Conservation (phyloP, 2,329 filamentous ascomycete species). For the Exophiala xenobiotica region DNA sequence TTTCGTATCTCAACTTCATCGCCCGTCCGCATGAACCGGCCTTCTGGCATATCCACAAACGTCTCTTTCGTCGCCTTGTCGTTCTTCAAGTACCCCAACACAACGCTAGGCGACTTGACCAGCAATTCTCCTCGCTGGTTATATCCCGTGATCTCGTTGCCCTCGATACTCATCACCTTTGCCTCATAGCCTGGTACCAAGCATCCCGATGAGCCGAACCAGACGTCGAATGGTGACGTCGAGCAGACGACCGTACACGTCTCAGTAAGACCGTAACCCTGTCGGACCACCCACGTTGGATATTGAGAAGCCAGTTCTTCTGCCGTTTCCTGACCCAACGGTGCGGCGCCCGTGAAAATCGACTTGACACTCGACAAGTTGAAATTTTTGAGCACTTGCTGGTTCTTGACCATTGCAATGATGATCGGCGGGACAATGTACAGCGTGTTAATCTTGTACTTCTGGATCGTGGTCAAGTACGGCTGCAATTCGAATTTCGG, state of each 20-base stretch:
- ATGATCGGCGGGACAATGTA: conserved; percentile 78
- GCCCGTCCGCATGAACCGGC: conserved; percentile 72
- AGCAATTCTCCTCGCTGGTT: conserved; percentile 78
- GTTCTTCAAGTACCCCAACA: conserved; percentile 83
- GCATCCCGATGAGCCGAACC: conserved; percentile 68
- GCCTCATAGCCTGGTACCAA: conserved; percentile 64
- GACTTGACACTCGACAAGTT: conserved; percentile 67
- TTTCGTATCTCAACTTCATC: conserved; percentile 73
- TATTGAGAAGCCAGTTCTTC: conserved; percentile 61
- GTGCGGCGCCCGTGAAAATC: conserved; percentile 74
- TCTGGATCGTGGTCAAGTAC: conserved; percentile 65
- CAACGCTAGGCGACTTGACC: conserved; percentile 73
- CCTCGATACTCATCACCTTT: conserved; percentile 67
- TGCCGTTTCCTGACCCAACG: conserved; percentile 70
- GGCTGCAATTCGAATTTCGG: conserved; percentile 71
- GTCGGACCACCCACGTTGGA: conserved; percentile 63
- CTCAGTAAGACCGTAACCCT: conserved; percentile 78
- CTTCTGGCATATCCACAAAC: conserved; percentile 61
- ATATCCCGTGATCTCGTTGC: conserved; percentile 66
- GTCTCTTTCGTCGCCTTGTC: conserved; percentile 80
- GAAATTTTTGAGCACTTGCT: conserved; percentile 60
- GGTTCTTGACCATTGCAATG: conserved; percentile 68
- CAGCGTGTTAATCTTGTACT: conserved; percentile 65
- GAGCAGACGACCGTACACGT: conserved; percentile 67
- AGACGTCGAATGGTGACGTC: conserved; percentile 59